Conservation (phyloP, 176 grass and related monocot species). For the Zoysia pacifica region DNA sequence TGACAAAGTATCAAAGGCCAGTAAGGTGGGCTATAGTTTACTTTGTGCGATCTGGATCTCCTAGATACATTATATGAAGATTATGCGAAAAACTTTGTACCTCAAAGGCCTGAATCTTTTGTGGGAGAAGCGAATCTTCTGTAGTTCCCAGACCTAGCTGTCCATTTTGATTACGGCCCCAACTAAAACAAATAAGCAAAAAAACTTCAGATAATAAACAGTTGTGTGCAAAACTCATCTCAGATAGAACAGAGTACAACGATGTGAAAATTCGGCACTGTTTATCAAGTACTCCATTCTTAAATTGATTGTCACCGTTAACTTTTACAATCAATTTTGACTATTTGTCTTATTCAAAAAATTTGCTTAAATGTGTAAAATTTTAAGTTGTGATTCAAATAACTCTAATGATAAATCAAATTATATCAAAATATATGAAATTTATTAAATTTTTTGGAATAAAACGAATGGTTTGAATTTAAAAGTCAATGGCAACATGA, state of each 20-base stretch:
- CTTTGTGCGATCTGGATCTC: neutral
- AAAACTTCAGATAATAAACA: constrained; percentile 30
- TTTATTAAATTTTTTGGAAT: too few relatives aligned
- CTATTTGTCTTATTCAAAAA: too few relatives aligned
- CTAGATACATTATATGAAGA: neutral
- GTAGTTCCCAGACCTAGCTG: constrained; percentile 95
- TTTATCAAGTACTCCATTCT: neutral
- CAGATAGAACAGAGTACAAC: constrained; percentile 16
- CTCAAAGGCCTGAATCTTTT: constrained; percentile 95
- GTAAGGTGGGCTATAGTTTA: neutral
- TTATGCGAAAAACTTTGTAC: constrained; percentile 40
- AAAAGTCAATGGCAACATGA: too few relatives aligned
- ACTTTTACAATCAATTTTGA: too few relatives aligned
- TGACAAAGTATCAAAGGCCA: neutral
- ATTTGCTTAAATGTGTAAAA: too few relatives aligned
- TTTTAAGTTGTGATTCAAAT: too few relatives aligned
- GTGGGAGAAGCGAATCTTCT: constrained; percentile 91
- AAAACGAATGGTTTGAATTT: too few relatives aligned
- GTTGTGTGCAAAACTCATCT: neutral
- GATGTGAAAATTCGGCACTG: neutral
- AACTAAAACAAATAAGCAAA: constrained; percentile 47
- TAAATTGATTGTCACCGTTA: too few relatives aligned
- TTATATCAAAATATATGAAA: too few relatives aligned
- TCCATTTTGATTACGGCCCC: constrained; percentile 97
- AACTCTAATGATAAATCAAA: too few relatives aligned